Conservation (phyloP, 176 grass and related monocot genomes). For the Carex kokanica region DNA sequence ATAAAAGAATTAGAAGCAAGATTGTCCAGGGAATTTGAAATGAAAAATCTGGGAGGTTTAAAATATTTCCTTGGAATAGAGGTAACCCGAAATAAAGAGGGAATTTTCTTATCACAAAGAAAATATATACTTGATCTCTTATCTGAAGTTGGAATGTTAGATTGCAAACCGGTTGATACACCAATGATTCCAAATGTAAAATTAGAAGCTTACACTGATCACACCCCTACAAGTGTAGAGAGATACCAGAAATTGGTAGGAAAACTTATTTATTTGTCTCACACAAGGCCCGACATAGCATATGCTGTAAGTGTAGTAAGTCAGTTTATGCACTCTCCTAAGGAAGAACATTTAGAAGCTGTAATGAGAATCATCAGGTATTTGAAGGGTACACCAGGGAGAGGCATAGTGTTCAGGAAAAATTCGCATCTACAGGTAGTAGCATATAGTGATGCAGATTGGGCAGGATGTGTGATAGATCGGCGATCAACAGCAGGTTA, state of each 20-base stretch:
- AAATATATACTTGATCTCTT: constrained; percentile 12
- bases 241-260: background rate
- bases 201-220: background rate
- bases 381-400: background rate
- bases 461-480: background rate
- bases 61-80: constrained; percentile 23
- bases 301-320: background rate
- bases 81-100: background rate
- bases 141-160: background rate
- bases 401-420: background rate
- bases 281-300: constrained; percentile 4
- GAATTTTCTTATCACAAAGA: background rate
- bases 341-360: background rate
- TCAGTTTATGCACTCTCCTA: background rate
- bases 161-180: background rate
- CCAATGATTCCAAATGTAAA: constrained; percentile 10
- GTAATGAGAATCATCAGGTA: background rate
- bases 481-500: background rate
- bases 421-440: background rate
- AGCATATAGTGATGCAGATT: background rate
- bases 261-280: constrained; percentile 16
- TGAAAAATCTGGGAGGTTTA: background rate
- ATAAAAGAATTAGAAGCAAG: background rate
- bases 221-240: background rate
- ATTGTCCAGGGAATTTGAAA: background rate